Conservation (phyloP, 345 rosid species). For the Gossypium stocksii region DNA sequence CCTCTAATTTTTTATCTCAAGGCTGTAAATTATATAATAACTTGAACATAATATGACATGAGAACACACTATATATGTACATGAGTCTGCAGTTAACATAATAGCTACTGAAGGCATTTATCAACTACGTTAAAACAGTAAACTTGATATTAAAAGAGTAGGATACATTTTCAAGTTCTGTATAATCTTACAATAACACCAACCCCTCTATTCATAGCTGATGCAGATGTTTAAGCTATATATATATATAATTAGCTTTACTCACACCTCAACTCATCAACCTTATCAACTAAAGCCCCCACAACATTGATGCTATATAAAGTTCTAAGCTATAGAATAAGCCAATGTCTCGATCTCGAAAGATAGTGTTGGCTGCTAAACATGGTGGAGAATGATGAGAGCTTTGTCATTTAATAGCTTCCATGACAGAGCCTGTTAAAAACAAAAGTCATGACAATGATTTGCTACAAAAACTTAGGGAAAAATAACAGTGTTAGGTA, state of each 20-base stretch:
- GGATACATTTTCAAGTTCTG: background rate
- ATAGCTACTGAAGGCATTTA: background rate
- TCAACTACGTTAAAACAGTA: background rate
- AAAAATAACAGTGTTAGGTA: background rate
- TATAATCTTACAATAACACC: conserved; percentile 1
- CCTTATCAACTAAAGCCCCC: background rate
- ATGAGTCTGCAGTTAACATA: background rate
- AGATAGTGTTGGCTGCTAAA: background rate
- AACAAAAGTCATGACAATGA: background rate
- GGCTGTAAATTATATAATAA: no score
- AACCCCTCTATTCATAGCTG: background rate
- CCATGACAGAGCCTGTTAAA: conserved; percentile 4
- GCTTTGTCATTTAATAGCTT: conserved; percentile 7
- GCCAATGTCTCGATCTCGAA: background rate
- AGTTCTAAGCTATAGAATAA: background rate
- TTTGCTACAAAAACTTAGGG: background rate
- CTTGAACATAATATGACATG: background rate
- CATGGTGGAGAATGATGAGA: background rate
- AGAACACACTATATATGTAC: no score
- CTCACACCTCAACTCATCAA: background rate
- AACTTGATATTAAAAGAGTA: background rate
- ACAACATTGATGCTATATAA: background rate
- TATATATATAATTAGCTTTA: background rate
- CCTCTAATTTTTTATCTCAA: no score
- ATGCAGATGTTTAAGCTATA: background rate